Evolutionary conservation across 1,284 basidiomycete species (phyloP).

Genomic region (Ganoderma boninense): DNA sequence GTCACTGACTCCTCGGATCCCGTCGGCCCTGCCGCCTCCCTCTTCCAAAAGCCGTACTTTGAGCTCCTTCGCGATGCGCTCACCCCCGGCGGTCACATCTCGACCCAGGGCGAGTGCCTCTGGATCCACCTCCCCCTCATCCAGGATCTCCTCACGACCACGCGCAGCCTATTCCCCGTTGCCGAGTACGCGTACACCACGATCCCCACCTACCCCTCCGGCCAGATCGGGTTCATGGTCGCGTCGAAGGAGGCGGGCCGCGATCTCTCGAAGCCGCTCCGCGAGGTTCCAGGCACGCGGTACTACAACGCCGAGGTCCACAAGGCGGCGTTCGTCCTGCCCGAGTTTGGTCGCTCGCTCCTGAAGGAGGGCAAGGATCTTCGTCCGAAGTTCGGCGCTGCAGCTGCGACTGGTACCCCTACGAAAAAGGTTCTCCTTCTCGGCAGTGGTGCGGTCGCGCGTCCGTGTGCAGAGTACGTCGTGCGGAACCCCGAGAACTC

Average conservation of each 20-base stretch:
- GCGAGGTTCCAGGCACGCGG: conserved; percentile 73
- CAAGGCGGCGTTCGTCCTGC: conserved; percentile 86
- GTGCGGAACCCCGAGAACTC: conserved; percentile 84
- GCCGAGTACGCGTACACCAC: conserved; percentile 96
- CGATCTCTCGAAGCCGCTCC: conserved; percentile 75
- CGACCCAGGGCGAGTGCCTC: conserved; percentile 95
- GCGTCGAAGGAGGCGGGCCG: conserved; percentile 83
- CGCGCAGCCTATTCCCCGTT: conserved; percentile 83
- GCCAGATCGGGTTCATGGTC: conserved; percentile 96
- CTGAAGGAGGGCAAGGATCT: conserved; percentile 79
- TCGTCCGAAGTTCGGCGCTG: conserved; percentile 72
- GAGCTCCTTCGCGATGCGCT: conserved; percentile 92
- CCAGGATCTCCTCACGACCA: conserved; percentile 78
- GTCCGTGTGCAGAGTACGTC: conserved; percentile 94
- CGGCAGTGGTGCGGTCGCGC: conserved; percentile 95
- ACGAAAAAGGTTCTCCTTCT: conserved; percentile 87
- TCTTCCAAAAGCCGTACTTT: conserved; percentile 99
- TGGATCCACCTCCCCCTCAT: conserved; percentile 97
- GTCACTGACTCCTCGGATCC: conserved; percentile 99
- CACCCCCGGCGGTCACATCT: conserved; percentile 91
- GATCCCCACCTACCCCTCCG: conserved; percentile 97
- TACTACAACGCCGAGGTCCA: conserved; percentile 94
- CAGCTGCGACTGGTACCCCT: conserved; percentile 44
- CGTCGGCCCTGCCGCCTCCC: conserved; percentile 92
- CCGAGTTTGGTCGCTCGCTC: conserved; percentile 87